phyloP scores from a whole-genome alignment of 352 stramenopile genomes.

The Phytophthora foliorum region DNA sequence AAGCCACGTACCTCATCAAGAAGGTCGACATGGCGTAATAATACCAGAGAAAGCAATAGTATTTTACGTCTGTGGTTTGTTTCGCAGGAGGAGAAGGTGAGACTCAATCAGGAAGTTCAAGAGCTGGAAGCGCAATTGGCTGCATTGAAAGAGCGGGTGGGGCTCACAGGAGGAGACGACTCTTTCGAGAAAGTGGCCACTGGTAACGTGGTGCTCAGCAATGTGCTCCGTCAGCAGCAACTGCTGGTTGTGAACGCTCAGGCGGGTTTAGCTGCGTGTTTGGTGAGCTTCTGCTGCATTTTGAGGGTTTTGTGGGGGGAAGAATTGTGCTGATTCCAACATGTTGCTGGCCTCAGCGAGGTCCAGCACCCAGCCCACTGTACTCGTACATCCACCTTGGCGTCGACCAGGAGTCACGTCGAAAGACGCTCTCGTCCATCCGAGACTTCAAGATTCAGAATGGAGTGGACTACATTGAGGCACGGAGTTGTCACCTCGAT shows the following conservation, averaged over 20 bases:
- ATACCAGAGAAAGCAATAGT: background rate
- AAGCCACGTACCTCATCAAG: slow-evolving; percentile 25
- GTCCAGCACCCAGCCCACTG: slow-evolving; percentile 15
- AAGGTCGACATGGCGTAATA: slow-evolving; percentile 2
- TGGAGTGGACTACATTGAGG: slow-evolving; percentile 43
- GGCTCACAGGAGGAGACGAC: slow-evolving; percentile 16
- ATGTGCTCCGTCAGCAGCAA: slow-evolving; percentile 29
- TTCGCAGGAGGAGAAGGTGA: slow-evolving; percentile 26
- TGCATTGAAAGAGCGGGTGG: slow-evolving; percentile 22
- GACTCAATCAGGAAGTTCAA: slow-evolving; percentile 12
- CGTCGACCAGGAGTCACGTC: slow-evolving; percentile 33
- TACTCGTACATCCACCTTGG: slow-evolving; percentile 36
- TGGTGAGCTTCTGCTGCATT: slow-evolving; percentile 7
- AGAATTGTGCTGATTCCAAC: background rate
- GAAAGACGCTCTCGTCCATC: slow-evolving; percentile 35
- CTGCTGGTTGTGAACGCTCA: slow-evolving; percentile 17
- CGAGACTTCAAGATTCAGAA: slow-evolving; percentile 42
- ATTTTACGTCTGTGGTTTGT: background rate
- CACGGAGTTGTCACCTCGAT: slow-evolving; percentile 37
- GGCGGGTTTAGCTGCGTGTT: slow-evolving; percentile 15
- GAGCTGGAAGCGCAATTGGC: slow-evolving; percentile 22
- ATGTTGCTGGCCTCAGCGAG: slow-evolving; percentile 10
- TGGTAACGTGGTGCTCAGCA: slow-evolving; percentile 22
- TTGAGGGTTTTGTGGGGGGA: background rate
- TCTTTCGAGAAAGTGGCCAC: slow-evolving; percentile 27